phyloP scores from a whole-genome alignment of 2,329 filamentous ascomycete species.

The Diaporthe longicolla region DNA sequence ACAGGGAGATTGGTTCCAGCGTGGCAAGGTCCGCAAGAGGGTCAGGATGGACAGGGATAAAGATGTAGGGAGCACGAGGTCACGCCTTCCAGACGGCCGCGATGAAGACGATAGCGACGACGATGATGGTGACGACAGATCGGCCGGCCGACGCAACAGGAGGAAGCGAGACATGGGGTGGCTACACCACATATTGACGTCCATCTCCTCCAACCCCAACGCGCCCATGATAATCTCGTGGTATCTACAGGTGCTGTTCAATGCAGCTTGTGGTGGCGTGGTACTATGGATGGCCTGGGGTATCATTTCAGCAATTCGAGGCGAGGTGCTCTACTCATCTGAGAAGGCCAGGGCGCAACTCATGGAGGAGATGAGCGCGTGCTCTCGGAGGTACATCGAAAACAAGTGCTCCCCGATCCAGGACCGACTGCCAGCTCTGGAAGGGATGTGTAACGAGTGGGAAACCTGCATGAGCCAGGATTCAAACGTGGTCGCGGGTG shows the following conservation, averaged over 20 bases:
- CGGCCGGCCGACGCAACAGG: constrained; percentile 47
- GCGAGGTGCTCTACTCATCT: constrained; percentile 81
- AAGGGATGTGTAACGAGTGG: constrained; percentile 83
- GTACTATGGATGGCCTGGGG: constrained; percentile 77
- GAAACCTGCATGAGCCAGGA: constrained; percentile 89
- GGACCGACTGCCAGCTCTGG: constrained; percentile 79
- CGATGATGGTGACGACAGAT: constrained; percentile 48
- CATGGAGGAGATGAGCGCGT: constrained; percentile 80
- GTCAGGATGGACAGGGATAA: constrained; percentile 66
- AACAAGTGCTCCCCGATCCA: constrained; percentile 80
- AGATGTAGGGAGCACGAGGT: constrained; percentile 66
- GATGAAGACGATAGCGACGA: constrained; percentile 65
- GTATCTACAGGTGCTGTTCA: constrained; percentile 74
- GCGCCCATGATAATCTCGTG: constrained; percentile 71
- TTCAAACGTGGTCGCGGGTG: constrained; percentile 81
- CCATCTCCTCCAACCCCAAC: constrained; percentile 70
- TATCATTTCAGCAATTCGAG: constrained; percentile 77
- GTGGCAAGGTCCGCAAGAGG: constrained; percentile 67
- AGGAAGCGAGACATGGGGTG: constrained; percentile 51
- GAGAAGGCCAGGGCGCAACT: constrained; percentile 78
- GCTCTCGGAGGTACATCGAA: constrained; percentile 78
- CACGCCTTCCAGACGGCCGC: constrained; percentile 60
- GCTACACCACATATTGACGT: constrained; percentile 62
- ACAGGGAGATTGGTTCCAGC: constrained; percentile 55
- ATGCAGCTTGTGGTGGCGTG: constrained; percentile 70